phyloP scores from a whole-genome alignment of 192 early-diverging fungal genomes.

The Entomortierella beljakovae region DNA sequence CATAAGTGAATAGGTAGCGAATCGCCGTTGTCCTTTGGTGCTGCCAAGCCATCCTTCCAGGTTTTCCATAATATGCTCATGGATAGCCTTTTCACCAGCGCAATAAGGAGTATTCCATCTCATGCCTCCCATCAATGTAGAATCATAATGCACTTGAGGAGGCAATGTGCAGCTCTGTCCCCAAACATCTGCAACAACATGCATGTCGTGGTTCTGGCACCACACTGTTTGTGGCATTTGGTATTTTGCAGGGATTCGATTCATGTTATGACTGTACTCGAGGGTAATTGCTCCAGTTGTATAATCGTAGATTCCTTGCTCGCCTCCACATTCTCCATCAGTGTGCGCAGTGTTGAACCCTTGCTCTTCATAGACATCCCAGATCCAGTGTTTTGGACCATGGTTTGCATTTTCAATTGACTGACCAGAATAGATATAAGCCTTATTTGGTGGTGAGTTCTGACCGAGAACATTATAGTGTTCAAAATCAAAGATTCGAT shows the following conservation, averaged over 20 bases:
- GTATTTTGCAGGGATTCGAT: conserved; percentile 36
- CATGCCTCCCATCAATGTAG: conserved; percentile 47
- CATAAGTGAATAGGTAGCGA: conserved; percentile 51
- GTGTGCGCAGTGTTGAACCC: conserved; percentile 50
- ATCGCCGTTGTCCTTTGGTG: conserved; percentile 31
- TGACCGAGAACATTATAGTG: conserved; percentile 50
- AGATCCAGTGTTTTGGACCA: conserved; percentile 47
- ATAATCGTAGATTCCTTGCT: conserved; percentile 32
- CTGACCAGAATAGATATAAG: conserved; percentile 55
- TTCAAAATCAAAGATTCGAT: conserved; percentile 43
- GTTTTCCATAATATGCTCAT: conserved; percentile 47
- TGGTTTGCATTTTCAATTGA: conserved; percentile 43
- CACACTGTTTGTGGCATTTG: conserved; percentile 38
- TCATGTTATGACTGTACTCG: conserved; percentile 22
- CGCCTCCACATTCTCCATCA: conserved; percentile 53
- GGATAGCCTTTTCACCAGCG: conserved; percentile 49
- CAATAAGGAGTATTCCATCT: conserved; percentile 46
- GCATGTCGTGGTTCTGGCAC: conserved; percentile 51
- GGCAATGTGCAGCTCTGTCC: conserved; percentile 42
- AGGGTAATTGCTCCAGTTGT: conserved; percentile 28
- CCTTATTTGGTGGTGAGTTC: conserved; percentile 56
- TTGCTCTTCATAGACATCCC: conserved; percentile 53
- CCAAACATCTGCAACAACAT: conserved; percentile 25
- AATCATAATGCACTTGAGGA: conserved; percentile 17
- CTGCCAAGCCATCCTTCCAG: conserved; percentile 41